Evolutionary conservation across 2,329 filamentous ascomycete species (phyloP), one percentile per base, ranked within the genome.

Genomic region (Phaeoacremonium minimum): DNA sequence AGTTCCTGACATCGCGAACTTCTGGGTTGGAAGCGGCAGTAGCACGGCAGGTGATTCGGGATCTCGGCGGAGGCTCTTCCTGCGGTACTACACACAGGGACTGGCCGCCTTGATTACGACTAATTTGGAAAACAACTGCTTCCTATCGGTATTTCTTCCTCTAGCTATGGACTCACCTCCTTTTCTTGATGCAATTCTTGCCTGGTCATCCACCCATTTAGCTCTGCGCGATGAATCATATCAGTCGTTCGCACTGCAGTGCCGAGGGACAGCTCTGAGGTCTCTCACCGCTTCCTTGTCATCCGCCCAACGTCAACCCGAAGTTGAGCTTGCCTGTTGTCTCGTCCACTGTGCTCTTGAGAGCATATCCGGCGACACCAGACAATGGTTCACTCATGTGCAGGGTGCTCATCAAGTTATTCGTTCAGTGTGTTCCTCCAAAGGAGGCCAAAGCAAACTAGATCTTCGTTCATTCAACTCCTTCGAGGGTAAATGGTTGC

Each of bases 401-500:
- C 13, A 36, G 20, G 35, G 35, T 18, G 28, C 35, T 4, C 28
- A 32, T 18, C 28, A 31, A 9, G 26, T 36, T 20, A 36, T 36
- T 14, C 28, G 28, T 14, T 32, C 35, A 6, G 28, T 26, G 7
- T 32, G 28, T 14, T 32, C 35, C 11, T 15, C 29, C 5, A 16
- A 17, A 9, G 13, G 6, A 28, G 9, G 16, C 7, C 11, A 7
- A 7, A 13, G 7, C n/a, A 11, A 14, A 18, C 11, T 30, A 14
- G 28, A 20, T 15, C 18, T 32, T 8, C 28, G 18, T 18, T 4
- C 16, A 16, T 31, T 31, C 12, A 12, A 13, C 28, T 33, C 36
- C 4, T 38, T 38, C 26, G 43, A 48, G 30, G 41, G 46, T 15
- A 19, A 40, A 20, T 48, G 46, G 46, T 29, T 48, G 5, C 29